Conservation (phyloP, 1,284 basidiomycete species). For the Microbotryum intermedium region DNA sequence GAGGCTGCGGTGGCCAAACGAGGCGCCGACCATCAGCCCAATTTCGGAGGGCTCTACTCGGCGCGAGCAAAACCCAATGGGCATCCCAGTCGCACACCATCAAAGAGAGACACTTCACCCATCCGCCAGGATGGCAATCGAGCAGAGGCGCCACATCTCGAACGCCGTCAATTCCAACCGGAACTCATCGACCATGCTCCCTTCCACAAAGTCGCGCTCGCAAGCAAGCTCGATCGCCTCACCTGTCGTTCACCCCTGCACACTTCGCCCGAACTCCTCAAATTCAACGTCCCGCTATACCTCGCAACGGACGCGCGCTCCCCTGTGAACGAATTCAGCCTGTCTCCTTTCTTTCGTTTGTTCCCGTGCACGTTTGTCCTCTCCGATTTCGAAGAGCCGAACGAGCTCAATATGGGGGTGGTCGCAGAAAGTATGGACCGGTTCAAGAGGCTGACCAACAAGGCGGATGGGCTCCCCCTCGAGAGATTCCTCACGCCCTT, state of each 20-base stretch:
- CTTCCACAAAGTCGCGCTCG: background rate
- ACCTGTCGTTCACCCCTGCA: constrained; percentile 20
- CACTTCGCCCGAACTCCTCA: constrained; percentile 4
- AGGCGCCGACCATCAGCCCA: background rate
- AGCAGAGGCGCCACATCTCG: background rate
- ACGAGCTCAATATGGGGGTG: constrained; percentile 20
- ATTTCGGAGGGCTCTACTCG: background rate
- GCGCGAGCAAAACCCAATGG: background rate
- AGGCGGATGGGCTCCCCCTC: constrained; percentile 19
- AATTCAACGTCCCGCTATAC: constrained; percentile 28
- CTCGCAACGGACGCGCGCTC: constrained; percentile 27
- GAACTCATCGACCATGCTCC: background rate
- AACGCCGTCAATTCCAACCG: background rate
- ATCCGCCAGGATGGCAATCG: background rate
- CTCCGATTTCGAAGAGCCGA: constrained; percentile 18
- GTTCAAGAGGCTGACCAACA: constrained; percentile 20
- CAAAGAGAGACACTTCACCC: too few relatives aligned
- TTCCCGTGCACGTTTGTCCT: constrained; percentile 31
- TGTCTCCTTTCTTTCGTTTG: constrained; percentile 19
- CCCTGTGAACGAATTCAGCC: constrained; percentile 16
- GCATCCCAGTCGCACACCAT: too few relatives aligned
- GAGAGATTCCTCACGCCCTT: constrained; percentile 30
- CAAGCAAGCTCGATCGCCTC: constrained; percentile 2
- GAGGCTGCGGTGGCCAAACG: background rate
- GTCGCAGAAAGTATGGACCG: constrained; percentile 13